Evolutionary conservation across 2,329 filamentous ascomycete species (phyloP).

Genomic region (Botrytis cinerea): DNA sequence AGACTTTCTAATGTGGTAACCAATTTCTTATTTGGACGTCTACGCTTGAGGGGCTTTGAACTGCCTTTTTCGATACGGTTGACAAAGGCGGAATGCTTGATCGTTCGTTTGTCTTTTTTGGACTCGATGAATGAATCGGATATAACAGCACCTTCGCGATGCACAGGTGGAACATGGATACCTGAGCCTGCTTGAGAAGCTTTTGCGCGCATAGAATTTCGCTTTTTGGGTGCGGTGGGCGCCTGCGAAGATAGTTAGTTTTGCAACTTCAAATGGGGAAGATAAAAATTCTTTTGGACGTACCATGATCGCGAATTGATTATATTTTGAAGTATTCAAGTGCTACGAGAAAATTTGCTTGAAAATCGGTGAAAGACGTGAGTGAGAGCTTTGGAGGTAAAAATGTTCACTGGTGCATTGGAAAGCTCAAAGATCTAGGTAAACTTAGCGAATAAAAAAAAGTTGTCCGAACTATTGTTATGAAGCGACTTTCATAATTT

Average conservation of each 20-base stretch:
- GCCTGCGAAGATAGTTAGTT: conserved; percentile 41
- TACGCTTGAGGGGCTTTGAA: conserved; percentile 59
- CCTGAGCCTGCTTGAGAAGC: conserved; percentile 54
- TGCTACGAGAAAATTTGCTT: not conserved
- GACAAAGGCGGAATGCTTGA: conserved; percentile 80
- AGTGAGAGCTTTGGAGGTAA: not conserved
- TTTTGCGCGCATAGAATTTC: conserved; percentile 58
- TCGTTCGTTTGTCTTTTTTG: conserved; percentile 81
- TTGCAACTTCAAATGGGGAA: not conserved
- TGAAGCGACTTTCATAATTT: conserved; percentile 8
- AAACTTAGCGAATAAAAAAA: conserved; percentile 19
- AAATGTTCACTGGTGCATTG: conserved; percentile 8
- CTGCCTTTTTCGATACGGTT: conserved; percentile 69
- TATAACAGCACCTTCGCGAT: conserved; percentile 52
- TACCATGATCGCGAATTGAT: conserved; percentile 27
- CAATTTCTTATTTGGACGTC: conserved; percentile 75
- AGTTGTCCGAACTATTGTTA: conserved; percentile 14
- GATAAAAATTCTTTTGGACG: not conserved
- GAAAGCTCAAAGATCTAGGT: not conserved
- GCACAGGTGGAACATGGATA: conserved; percentile 32
- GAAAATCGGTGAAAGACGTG: not conserved
- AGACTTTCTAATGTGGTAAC: conserved; percentile 73
- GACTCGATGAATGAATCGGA: conserved; percentile 64
- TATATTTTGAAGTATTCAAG: not conserved
- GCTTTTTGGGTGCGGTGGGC: conserved; percentile 52